Base-by-base conservation (phyloP, 331 rosid genomes). In the Phaseolus coccineus region DNA sequence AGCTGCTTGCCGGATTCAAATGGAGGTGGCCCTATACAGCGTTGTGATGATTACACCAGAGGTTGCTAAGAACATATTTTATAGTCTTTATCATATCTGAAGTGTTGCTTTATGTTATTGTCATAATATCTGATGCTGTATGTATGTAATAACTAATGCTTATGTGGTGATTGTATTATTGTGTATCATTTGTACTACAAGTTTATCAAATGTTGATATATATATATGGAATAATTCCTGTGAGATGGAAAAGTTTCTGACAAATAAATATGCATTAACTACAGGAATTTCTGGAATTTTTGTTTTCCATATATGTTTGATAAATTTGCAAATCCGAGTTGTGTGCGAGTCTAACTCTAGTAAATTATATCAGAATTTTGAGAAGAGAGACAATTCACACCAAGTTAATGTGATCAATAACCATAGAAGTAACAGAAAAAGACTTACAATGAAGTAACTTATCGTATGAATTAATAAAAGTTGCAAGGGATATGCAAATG, bases 1-100 rank as follows among this genome's bases (percentile, higher is more conserved):
- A 65, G 52, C 39, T 78, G 83, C 44, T 57, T 65, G 52, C 83
- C 86, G 77, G 80, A 6, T 24, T 80, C 0, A 67, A 83, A 73
- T 57, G 77, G 64, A 0, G 48, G 73, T 67, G 73, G 52, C 3
- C 35, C 73, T 28, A 73, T 3, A 3, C 55, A 50, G 27, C 13
- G 4, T 10, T 83, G 86, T 28, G 80, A 22, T 27, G 39, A 7
- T 35, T 83, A 8, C 16, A 57, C 61, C 8, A 62, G 86, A 0
- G 16, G 0, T 73, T 83, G 86, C 42, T 78, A 47, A 63, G 10
- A 77, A 10, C 16, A 39, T 58, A 0, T 19, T 16, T 6, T 6
- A 8, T 6, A 8, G 2, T 63, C 71, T 39, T 40, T 0, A 37
- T 64, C 1, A 6, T n/a, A 9, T 64, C 46, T 62, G 1, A 33